Base-by-base conservation (phyloP, 2,329 filamentous ascomycete genomes). In the Huntiella bhutanensis region DNA sequence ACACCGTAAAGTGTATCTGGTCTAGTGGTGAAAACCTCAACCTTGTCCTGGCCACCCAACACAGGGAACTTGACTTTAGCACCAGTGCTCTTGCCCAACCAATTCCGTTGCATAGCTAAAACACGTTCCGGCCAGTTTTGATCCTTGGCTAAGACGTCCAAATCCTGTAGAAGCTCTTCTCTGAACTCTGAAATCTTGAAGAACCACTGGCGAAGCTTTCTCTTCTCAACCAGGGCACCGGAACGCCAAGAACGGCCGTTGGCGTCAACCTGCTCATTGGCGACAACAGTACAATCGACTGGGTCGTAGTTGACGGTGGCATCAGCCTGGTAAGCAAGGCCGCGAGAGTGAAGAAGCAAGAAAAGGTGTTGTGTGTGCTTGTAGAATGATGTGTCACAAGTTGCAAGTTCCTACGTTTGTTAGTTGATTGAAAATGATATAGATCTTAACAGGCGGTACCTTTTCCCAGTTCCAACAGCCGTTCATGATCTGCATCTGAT, bases 231-330 rank as follows among this genome's bases (percentile, higher is more conserved):
- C 58, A 81, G 78, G 43, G 82, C 85, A 7, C 85, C 85, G 1
- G 83, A 91, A 48, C 85, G 74, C 86, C 86, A 94, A 2, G 85
- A 93, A 54, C 68, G 75, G 32, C 86, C 86, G 56, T 84, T 80
- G 43, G 80, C 71, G 58, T 92, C 83, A n/a, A 93, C 84, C 62
- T 94, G 86, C 61, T 94, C 86, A 58, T 94, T 94, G 8, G 86
- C 86, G 49, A 94, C 67, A 12, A 94, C 86, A 0, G 86, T 94
- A 58, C 82, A 79, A 58, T 94, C 86, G 22, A 93, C 71, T 1
- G 86, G 86, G 54, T 93, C 86, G 64, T 83, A 94, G 61, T 94
- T 94, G 54, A 93, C 86, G 51, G 86, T 64, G 15, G 84, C 82
- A 54, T 91, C 79, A 33, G 76, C 77, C 57, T 86, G 85, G 59